phyloP scores from a whole-genome alignment of 2,329 filamentous ascomycete species.

The Phialophora expanda region DNA sequence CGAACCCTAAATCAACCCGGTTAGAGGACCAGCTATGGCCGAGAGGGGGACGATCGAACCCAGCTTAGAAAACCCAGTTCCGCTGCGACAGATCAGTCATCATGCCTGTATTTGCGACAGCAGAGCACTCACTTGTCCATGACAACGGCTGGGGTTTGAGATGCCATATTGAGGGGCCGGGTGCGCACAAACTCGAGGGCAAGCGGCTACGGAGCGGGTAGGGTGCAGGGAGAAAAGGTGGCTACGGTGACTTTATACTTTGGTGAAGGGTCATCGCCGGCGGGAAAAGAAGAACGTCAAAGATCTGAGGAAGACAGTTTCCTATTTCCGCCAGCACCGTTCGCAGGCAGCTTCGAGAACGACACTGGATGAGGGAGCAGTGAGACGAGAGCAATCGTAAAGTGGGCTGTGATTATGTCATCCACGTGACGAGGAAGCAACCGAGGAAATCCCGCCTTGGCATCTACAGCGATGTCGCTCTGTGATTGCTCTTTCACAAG shows the following conservation, averaged over 20 bases:
- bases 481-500: slow-evolving; percentile 1
- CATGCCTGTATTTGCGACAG: slow-evolving; percentile 20
- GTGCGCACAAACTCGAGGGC: slow-evolving; percentile 11
- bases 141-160: slow-evolving; percentile 99
- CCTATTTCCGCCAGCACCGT: slow-evolving; percentile 7
- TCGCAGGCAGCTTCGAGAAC: slow-evolving; percentile 21
- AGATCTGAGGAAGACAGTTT: not conserved
- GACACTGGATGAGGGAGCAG: slow-evolving; percentile 12
- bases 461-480: not conserved
- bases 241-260: slow-evolving; percentile 18
- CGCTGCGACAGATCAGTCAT: slow-evolving; percentile 66
- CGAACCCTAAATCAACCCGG: slow-evolving; percentile 71
- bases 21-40: slow-evolving; percentile 26
- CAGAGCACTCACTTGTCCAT: slow-evolving; percentile 94
- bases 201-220: slow-evolving; percentile 8
- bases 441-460: slow-evolving; percentile 7
- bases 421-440: slow-evolving; percentile 10
- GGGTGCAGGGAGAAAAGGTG: slow-evolving; percentile 9
- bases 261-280: slow-evolving; percentile 28
- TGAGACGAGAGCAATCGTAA: slow-evolving; percentile 17
- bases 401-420: slow-evolving; percentile 25
- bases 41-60: slow-evolving; percentile 62
- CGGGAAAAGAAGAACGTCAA: not conserved
- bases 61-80: slow-evolving; percentile 98
- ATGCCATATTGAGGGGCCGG: slow-evolving; percentile 71